These are phyloP conservation scores for Aspergillus flavus DNA, from an alignment of 2,329 filamentous ascomycete species.

Conservation along the genomic window DNA sequence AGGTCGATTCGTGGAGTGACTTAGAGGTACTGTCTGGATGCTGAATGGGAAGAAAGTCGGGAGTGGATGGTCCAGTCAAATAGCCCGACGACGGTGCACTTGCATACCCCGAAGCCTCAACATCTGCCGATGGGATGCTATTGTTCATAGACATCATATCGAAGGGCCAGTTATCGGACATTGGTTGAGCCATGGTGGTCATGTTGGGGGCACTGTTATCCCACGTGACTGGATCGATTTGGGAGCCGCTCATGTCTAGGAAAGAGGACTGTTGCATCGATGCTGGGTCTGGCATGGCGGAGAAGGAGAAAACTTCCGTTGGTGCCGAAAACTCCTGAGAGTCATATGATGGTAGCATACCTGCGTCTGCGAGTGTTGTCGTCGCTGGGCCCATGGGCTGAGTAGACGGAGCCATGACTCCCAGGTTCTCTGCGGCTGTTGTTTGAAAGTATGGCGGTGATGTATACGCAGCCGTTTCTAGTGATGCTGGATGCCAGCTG, in stretches of 20 bases:
- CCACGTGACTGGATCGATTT: slow-evolving; percentile 32
- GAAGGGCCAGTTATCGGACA: slow-evolving; percentile 34
- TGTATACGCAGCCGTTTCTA: slow-evolving; percentile 35
- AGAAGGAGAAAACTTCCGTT: slow-evolving; percentile 25
- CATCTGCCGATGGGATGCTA: slow-evolving; percentile 35
- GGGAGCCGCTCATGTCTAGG: slow-evolving; percentile 28
- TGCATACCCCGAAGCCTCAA: slow-evolving; percentile 34
- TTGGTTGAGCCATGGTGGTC: slow-evolving; percentile 25
- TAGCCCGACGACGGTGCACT: slow-evolving; percentile 39
- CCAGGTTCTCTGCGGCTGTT: slow-evolving; percentile 20
- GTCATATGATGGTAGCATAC: slow-evolving; percentile 27
- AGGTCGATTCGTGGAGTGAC: slow-evolving; percentile 44
- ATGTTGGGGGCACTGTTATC: slow-evolving; percentile 22
- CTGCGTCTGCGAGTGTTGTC: slow-evolving; percentile 20
- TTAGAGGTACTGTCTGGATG: slow-evolving; percentile 31
- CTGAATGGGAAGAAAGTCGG: slow-evolving; percentile 42
- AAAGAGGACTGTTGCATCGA: slow-evolving; percentile 26
- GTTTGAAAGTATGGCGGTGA: slow-evolving; percentile 25
- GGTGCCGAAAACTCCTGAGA: slow-evolving; percentile 24
- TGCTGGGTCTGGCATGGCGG: slow-evolving; percentile 23
- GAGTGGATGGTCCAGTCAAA: slow-evolving; percentile 39
- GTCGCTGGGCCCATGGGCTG: slow-evolving; percentile 23
- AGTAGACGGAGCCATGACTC: slow-evolving; percentile 21
- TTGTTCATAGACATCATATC: slow-evolving; percentile 38
- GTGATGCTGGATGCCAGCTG: slow-evolving; percentile 73